These are phyloP conservation scores for Fusarium cicatricum DNA, from an alignment of 2,329 filamentous ascomycete genomes.

Conservation along the genomic window DNA sequence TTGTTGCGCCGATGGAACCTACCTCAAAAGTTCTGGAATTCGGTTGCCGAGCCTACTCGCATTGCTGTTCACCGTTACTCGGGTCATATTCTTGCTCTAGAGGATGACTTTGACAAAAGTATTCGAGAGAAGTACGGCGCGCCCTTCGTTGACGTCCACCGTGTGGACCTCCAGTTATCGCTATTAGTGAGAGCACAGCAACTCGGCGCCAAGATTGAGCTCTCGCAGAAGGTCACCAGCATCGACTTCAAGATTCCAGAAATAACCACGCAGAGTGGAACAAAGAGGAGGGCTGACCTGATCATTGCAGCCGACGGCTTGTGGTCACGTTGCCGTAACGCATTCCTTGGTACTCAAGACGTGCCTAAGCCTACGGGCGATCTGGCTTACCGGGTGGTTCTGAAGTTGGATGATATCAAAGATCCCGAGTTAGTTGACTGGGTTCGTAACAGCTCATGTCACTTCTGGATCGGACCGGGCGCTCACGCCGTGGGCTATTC, in stretches of 20 bases:
- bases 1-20: conserved; percentile 61
- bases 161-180: conserved; percentile 66
- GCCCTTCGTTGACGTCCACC: conserved; percentile 68
- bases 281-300: conserved; percentile 36
- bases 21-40: conserved; percentile 51
- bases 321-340: conserved; percentile 65
- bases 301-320: conserved; percentile 71
- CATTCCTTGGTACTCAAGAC: conserved; percentile 55
- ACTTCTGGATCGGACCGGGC: conserved; percentile 71
- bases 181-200: conserved; percentile 60
- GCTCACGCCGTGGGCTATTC: conserved; percentile 71
- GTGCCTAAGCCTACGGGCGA: conserved; percentile 67
- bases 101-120: conserved; percentile 60
- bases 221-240: conserved; percentile 56
- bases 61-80: conserved; percentile 63
- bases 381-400: conserved; percentile 69
- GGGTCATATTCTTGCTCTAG: conserved; percentile 57
- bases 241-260: conserved; percentile 58
- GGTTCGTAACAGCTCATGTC: conserved; percentile 59
- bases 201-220: conserved; percentile 60
- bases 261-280: conserved; percentile 51
- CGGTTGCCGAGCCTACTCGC: conserved; percentile 53
- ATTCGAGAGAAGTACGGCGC: conserved; percentile 63
- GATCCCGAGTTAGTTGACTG: conserved; percentile 60
- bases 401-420: conserved; percentile 59